Percentiles rank a stretch among this genome's conserved stretches.
Evolutionary conservation across 2,329 filamentous ascomycete genomes (phyloP).

Genomic region (Colletotrichum melonis): DNA sequence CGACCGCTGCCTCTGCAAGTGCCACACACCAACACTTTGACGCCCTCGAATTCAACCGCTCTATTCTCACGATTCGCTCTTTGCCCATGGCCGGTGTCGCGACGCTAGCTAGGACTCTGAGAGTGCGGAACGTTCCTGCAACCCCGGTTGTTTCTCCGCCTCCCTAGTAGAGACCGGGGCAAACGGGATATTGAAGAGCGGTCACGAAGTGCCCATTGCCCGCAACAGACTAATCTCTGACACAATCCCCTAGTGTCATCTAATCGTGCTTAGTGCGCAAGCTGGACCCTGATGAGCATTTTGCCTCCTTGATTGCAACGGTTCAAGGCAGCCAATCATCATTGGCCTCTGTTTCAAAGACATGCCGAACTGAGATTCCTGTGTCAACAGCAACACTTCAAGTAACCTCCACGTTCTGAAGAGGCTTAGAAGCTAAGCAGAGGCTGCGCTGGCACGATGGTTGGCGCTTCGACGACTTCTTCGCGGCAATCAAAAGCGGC

Average conservation of each 20-base stretch:
- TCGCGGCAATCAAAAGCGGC: neutral
- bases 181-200: slow-evolving; percentile 26
- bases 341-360: slow-evolving; percentile 16
- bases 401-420: neutral
- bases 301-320: slow-evolving; percentile 25
- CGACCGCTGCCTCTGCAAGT: neutral
- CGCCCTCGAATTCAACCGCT: neutral
- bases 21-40: slow-evolving; percentile 15
- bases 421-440: slow-evolving; percentile 6
- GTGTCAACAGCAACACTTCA: neutral
- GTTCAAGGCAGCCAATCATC: slow-evolving; percentile 24
- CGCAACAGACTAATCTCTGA: slow-evolving; percentile 13
- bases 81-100: slow-evolving; percentile 3
- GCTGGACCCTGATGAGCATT: slow-evolving; percentile 25
- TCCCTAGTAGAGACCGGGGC: slow-evolving; percentile 4
- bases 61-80: slow-evolving; percentile 8
- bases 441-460: too few relatives aligned
- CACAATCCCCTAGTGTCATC: slow-evolving; percentile 26
- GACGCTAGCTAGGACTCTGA: slow-evolving; percentile 24
- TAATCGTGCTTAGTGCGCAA: slow-evolving; percentile 28
- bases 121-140: slow-evolving; percentile 27
- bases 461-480: neutral
- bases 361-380: slow-evolving; percentile 3
- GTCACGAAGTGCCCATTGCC: slow-evolving; percentile 23
- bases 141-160: slow-evolving; percentile 8